phyloP scores from a whole-genome alignment of 1,139 yeast species.

The Blastobotrys elegans region DNA sequence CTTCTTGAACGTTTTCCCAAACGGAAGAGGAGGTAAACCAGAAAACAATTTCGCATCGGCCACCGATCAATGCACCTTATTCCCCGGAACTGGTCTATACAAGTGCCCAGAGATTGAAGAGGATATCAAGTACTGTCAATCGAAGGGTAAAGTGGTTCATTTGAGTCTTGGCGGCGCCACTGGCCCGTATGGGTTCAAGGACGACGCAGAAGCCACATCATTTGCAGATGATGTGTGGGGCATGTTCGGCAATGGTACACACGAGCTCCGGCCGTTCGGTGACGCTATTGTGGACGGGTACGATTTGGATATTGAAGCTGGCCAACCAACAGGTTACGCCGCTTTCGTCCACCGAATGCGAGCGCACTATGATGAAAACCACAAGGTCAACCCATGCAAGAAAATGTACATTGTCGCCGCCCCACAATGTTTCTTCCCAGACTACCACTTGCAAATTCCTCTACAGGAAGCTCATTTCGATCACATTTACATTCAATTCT shows the following conservation, averaged over 20 bases:
- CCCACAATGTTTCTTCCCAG: constrained; percentile 93
- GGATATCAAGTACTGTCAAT: constrained; percentile 81
- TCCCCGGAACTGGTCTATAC: constrained; percentile 31
- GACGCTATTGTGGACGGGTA: constrained; percentile 61
- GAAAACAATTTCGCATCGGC: no score
- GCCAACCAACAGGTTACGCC: constrained; percentile 46
- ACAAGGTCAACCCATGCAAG: constrained; percentile 21
- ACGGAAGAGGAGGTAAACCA: constrained; percentile 34
- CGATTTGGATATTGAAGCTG: constrained; percentile 65
- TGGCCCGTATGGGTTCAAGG: constrained; percentile 69
- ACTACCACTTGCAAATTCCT: constrained; percentile 69
- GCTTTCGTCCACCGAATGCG: constrained; percentile 52
- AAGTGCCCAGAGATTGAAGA: constrained; percentile 39
- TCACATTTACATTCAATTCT: constrained; percentile 85
- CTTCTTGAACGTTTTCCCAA: constrained; percentile 53
- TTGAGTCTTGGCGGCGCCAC: constrained; percentile 85
- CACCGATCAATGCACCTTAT: no score
- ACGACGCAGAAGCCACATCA: constrained; percentile 53
- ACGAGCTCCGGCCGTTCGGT: constrained; percentile 67
- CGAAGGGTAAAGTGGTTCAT: constrained; percentile 67
- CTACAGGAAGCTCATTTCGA: constrained; percentile 61
- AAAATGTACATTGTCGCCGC: constrained; percentile 80
- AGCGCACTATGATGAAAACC: constrained; percentile 43
- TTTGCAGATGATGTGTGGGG: constrained; percentile 80
- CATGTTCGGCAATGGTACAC: constrained; percentile 71